Base-by-base conservation (phyloP, 352 stramenopile genomes). In the Phytopythium boreale region DNA sequence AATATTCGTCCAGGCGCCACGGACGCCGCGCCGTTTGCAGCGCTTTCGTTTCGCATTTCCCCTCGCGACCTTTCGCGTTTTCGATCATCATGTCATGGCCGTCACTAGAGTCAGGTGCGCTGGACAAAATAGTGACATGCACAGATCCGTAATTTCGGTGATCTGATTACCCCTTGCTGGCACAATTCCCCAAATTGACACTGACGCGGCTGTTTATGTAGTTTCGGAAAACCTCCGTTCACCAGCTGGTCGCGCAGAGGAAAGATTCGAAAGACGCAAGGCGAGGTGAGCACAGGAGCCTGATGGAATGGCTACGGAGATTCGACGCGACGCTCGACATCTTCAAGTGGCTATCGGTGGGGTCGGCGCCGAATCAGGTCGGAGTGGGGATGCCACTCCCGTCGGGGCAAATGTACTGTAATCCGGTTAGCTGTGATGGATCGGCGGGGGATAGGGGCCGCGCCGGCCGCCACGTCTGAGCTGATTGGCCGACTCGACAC, bases 251-350 rank as follows among this genome's bases (percentile, higher is more conserved):
- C 41, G 17, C 29, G 29, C 29, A 34, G 7, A 34, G 29, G 29
- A 7, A 34, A 46, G 41, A 46, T 46, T 46, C 41, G 41, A 46
- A 46, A 46, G 41, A 46, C 41, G 43, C 43, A 50, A 50, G 43
- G 22, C 43, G 4, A 7, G 49, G 49, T 58, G 51, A 58, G 29
- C 50, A 22, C 5, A 14, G 22, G 50, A 26, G 22, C 46, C 20
- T 31, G 27, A 39, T 26, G 49, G 36, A 59, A 58, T 59, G 53
- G 53, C 53, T 59, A n/a, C 53, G 34, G 19, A 59, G 53, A 59
- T 59, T 59, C 53, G 53, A 59, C 29, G 29, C 27, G 31, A 59
- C 53, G 53, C 31, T 47, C 22, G 53, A 59, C 53, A 43, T 59
- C 20, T 46, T 31, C 4, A 59, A 46, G 29, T 47, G 5, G 15